Base-by-base conservation (phyloP, 345 rosid species). In the Combretum micranthum region DNA sequence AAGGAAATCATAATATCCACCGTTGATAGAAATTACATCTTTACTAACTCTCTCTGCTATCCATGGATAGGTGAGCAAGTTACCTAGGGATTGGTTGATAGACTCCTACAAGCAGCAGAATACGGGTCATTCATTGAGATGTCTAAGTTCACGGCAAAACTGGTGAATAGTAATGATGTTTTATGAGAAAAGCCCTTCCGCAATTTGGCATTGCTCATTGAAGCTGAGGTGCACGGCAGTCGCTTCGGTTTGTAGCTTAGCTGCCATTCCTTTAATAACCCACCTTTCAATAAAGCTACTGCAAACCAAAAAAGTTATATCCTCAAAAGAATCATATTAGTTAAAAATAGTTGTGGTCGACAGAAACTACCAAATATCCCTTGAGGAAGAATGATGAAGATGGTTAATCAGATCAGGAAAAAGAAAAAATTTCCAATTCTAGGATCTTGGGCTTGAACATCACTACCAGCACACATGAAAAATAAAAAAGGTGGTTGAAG, bases 61-160 rank as follows among this genome's bases (percentile, higher is more conserved):
- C 99, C 97, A 93, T 0, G 96, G 96, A 56, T 89, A 93, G 43
- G 76, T 82, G 44, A 93, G 82, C 65, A 89, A 85, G 70, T 75
- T 93, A 53, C 46, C 60, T 67, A 93, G 69, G 1, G 99, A 89
- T 62, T 79, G 75, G 63, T 82, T 82, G 25, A 89, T 69, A 3
- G 99, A 93, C 26, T 77, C 82, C 99, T 93, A 72, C 50, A 51
- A 48, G 52, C 12, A 16, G 47, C 50, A 32, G 63, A 80, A 79
- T 62, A 79, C 61, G 69, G 86, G 84, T 26, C 39, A 32, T 32
- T 32, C 39, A 32, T 32, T 32, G 9, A 4, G 39, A 32, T 32
- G 10, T 1, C 10, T 32, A 32, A 4, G 39, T 32, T 25, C 74
- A 78, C 47, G 70, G 61, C 54, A 80, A 82, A 72, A 81, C 86